A percentile compares a stretch with the other conserved stretches of the same genome.
Evolutionary conservation across 2,329 filamentous ascomycete genomes (phyloP).

Genomic region (Neurospora sp.): DNA sequence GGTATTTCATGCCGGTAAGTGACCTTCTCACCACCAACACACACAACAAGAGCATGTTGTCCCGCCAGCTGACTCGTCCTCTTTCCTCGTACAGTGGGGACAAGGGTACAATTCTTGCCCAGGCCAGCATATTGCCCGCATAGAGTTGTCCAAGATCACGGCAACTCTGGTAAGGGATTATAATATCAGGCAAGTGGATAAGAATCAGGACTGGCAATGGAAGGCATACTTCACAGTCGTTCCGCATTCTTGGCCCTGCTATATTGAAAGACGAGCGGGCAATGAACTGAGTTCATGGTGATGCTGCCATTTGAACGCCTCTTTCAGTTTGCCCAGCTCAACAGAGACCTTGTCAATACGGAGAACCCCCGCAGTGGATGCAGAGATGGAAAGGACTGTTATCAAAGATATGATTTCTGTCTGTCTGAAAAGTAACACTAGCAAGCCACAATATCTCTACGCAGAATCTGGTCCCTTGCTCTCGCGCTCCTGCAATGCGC

Average conservation of each 20-base stretch:
- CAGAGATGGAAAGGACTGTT: not conserved
- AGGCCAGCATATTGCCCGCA: slow-evolving; percentile 13
- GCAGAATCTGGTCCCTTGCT: not conserved
- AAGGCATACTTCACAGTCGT: slow-evolving; percentile 19
- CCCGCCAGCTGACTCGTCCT: not conserved
- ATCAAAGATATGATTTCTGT: not conserved
- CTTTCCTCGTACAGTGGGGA: slow-evolving; percentile 7
- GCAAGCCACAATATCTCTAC: not conserved
- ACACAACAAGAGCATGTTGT: slow-evolving; percentile 1
- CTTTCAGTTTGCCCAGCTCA: not conserved
- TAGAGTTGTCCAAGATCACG: slow-evolving; percentile 14
- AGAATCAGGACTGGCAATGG: not conserved
- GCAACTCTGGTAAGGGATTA: slow-evolving; percentile 14
- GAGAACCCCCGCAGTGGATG: not conserved
- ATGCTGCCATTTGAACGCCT: not conserved
- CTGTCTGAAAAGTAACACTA: not conserved
- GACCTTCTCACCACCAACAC: not conserved
- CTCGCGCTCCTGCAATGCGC: slow-evolving; percentile 21
- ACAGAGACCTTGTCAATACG: not conserved
- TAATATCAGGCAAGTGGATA: slow-evolving; percentile 8
- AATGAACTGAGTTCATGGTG: not conserved
- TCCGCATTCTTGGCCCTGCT: slow-evolving; percentile 17
- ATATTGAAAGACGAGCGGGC: slow-evolving; percentile 3
- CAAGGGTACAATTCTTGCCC: slow-evolving; percentile 14
- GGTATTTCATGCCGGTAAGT: slow-evolving; percentile 15